Conservation (phyloP, 805 yeast genomes). For the Pichia membranifaciens region DNA sequence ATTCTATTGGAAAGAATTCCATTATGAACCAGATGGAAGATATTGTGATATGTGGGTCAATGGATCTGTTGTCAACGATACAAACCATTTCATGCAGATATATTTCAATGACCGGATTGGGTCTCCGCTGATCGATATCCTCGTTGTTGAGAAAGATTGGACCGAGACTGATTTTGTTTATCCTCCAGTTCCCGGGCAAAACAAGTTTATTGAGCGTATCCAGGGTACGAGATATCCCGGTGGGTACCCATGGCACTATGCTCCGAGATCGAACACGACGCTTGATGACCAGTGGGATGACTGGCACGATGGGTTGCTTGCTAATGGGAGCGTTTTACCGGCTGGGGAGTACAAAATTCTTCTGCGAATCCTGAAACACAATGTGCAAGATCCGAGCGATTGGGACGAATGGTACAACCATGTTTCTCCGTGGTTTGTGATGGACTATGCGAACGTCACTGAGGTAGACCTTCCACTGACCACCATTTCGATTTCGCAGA, state of each 20-base stretch:
- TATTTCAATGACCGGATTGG: constrained; percentile 8
- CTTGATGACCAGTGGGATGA: constrained; percentile 7
- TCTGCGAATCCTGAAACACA: constrained; percentile 7
- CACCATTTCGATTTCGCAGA: background rate
- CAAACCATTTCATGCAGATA: constrained; percentile 6
- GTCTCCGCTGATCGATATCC: constrained; percentile 7
- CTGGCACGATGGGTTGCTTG: constrained; percentile 6
- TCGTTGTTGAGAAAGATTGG: constrained; percentile 10
- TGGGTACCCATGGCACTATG: constrained; percentile 3
- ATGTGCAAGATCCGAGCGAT: background rate
- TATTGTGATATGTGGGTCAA: constrained; percentile 7
- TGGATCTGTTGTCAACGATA: constrained; percentile 5
- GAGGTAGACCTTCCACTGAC: background rate
- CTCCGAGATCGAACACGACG: constrained; percentile 9
- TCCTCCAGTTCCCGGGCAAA: constrained; percentile 7
- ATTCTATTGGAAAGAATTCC: constrained; percentile 9
- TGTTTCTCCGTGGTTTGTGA: constrained; percentile 9
- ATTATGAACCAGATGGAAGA: background rate
- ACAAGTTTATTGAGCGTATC: constrained; percentile 5
- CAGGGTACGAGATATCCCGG: constrained; percentile 1
- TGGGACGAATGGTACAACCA: constrained; percentile 10
- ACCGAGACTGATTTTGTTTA: constrained; percentile 7
- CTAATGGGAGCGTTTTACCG: constrained; percentile 2
- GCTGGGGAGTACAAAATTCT: constrained; percentile 9
- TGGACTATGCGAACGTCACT: constrained; percentile 2